phyloP scores from a whole-genome alignment of 2,329 filamentous ascomycete genomes.

The Fusarium sp. region DNA sequence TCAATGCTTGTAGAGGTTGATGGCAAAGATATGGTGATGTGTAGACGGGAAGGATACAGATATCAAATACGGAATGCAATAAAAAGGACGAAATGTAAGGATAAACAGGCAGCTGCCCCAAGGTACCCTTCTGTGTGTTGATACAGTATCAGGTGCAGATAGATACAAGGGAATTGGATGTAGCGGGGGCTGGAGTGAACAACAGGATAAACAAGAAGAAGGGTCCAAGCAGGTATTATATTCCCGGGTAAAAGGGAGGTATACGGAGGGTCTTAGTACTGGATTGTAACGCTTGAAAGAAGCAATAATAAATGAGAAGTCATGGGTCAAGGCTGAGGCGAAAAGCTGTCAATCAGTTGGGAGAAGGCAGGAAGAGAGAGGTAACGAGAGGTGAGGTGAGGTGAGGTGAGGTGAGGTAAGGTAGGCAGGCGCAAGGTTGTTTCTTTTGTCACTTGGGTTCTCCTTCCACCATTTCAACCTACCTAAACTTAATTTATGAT shows the following conservation, averaged over 20 bases:
- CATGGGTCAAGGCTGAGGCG: conserved; percentile 12
- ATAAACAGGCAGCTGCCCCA: neutral
- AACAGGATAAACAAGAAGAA: neutral
- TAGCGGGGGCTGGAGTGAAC: neutral
- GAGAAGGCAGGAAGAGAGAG: neutral
- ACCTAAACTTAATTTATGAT: conserved; percentile 21
- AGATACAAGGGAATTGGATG: neutral
- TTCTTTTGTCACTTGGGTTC: conserved; percentile 12
- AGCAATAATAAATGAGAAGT: conserved; percentile 22
- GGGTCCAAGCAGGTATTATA: conserved; percentile 25
- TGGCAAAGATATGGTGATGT: neutral
- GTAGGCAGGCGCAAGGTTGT: neutral
- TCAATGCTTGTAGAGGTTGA: conserved; percentile 1
- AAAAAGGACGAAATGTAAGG: neutral
- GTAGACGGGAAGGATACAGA: neutral
- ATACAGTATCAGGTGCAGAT: conserved; percentile 5
- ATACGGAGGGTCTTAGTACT: neutral
- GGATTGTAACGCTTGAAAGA: conserved; percentile 3
- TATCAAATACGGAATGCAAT: neutral
- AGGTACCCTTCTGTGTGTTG: neutral
- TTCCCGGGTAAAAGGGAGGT: neutral
- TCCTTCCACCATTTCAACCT: conserved; percentile 5
- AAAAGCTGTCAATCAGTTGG: conserved; percentile 9
- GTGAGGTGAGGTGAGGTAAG: neutral
- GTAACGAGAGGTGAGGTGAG: neutral